Conservation (phyloP, 176 grass and related monocot genomes). For the Olyra latifolia region DNA sequence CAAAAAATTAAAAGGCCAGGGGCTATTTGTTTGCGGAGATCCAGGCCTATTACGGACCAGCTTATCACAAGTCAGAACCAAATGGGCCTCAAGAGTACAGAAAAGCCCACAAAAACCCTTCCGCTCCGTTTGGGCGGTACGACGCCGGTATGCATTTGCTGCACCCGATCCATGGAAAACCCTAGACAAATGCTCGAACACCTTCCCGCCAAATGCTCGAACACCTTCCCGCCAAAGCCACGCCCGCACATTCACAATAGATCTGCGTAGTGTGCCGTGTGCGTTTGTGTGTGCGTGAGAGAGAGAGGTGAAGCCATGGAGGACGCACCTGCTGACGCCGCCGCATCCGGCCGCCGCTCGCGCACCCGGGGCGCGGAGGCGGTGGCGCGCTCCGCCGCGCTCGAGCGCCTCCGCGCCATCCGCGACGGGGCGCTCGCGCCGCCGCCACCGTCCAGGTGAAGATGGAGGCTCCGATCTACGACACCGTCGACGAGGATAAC, state of each 20-base stretch:
- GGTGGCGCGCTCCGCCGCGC: constrained; percentile 48
- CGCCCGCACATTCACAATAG: not conserved
- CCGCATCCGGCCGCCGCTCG: constrained; percentile 55
- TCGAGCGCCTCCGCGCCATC: constrained; percentile 67
- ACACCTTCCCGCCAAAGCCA: constrained; percentile 51
- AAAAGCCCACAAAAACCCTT: not conserved
- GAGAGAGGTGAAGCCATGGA: constrained; percentile 41
- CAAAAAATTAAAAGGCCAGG: too few species aligned
- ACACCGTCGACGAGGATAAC: constrained; percentile 80
- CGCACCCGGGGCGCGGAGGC: constrained; percentile 56
- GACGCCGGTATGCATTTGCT: too few species aligned
- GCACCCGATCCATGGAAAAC: not conserved
- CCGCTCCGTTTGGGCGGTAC: not conserved
- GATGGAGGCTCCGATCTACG: constrained; percentile 90
- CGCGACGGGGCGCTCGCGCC: constrained; percentile 33
- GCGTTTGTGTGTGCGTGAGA: not conserved
- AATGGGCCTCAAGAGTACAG: not conserved
- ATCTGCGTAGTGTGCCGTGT: not conserved
- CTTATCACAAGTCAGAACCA: not conserved
- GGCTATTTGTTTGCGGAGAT: not conserved
- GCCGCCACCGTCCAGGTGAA: constrained; percentile 52
- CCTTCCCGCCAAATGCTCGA: constrained; percentile 42
- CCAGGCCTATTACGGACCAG: not conserved
- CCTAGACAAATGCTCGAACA: constrained; percentile 27
- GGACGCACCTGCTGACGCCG: constrained; percentile 29